These are phyloP conservation scores for Harrya chromipes DNA, from an alignment of 768 basidiomycete genomes.

Conservation along the genomic window DNA sequence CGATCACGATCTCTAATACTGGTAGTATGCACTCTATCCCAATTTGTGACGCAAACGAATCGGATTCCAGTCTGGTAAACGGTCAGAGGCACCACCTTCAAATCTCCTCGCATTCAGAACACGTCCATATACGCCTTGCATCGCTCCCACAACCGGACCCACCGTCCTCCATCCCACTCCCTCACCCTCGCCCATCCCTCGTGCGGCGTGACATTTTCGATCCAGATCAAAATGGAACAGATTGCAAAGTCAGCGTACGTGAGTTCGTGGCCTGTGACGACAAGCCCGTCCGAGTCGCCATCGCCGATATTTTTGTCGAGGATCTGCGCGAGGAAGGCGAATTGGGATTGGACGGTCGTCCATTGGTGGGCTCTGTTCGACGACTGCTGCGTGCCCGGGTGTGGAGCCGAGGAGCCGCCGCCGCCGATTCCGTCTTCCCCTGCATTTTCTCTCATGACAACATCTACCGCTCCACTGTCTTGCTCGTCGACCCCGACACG, in stretches of 20 bases:
- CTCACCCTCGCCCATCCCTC: constrained; percentile 70
- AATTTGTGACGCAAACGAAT: no score
- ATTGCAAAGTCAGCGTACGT: constrained; percentile 74
- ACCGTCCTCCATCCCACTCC: constrained; percentile 68
- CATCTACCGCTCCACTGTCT: no score
- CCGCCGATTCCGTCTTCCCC: no score
- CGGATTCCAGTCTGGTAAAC: no score
- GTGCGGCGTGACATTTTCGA: constrained; percentile 67
- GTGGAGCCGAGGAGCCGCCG: no score
- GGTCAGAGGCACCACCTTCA: no score
- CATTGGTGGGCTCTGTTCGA: constrained; percentile 38
- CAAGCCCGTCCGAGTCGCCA: constrained; percentile 59
- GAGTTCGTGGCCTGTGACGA: constrained; percentile 62
- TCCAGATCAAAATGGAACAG: constrained; percentile 71
- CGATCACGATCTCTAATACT: no score
- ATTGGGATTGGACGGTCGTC: constrained; percentile 61
- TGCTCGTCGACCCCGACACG: constrained; percentile 27
- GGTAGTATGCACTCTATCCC: no score
- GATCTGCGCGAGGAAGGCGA: constrained; percentile 58
- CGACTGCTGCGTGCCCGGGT: no score
- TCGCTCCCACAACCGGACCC: constrained; percentile 58
- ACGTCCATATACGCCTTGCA: constrained; percentile 71
- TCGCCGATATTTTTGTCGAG: constrained; percentile 68
- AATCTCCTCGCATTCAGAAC: constrained; percentile 32
- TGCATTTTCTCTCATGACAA: no score